Conservation (phyloP, 768 basidiomycete species). For the Rhodotorula toruloides region DNA sequence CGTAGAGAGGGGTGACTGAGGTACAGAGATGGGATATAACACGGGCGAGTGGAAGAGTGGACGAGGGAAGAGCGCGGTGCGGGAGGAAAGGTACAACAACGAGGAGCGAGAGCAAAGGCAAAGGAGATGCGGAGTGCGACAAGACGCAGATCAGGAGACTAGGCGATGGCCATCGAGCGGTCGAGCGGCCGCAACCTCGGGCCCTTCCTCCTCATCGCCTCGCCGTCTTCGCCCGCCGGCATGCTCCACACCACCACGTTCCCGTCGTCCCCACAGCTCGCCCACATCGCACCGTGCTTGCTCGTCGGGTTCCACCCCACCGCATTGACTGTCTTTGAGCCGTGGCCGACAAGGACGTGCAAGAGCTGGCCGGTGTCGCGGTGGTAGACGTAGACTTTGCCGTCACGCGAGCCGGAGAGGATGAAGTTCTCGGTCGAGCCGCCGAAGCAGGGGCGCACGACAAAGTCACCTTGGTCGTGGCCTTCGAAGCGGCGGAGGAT, state of each 20-base stretch:
- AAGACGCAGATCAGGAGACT: conserved; percentile 55
- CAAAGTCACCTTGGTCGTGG: conserved; percentile 73
- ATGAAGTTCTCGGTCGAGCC: conserved; percentile 82
- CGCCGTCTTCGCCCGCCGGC: not conserved
- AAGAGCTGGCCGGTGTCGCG: conserved; percentile 73
- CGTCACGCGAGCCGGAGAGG: conserved; percentile 92
- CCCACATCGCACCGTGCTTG: conserved; percentile 76
- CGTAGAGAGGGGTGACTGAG: no score
- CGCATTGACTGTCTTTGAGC: conserved; percentile 83
- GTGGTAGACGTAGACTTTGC: conserved; percentile 93
- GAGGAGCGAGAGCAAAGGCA: not conserved
- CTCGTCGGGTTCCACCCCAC: conserved; percentile 75
- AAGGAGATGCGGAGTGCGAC: conserved; percentile 44
- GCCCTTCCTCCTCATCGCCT: not conserved
- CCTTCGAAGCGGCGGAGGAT: conserved; percentile 77
- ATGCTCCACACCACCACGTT: conserved; percentile 80
- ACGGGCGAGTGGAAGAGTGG: no score
- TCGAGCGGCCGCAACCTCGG: conserved; percentile 4
- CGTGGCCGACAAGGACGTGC: conserved; percentile 84
- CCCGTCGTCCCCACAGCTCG: conserved; percentile 88
- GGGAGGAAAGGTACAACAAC: not conserved
- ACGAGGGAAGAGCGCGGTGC: no score
- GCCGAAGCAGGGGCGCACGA: conserved; percentile 91
- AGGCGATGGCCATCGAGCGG: not conserved
- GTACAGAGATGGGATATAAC: no score